Conservation (phyloP, 1,284 basidiomycete species). For the Leccinum olivaceoglutinosum region DNA sequence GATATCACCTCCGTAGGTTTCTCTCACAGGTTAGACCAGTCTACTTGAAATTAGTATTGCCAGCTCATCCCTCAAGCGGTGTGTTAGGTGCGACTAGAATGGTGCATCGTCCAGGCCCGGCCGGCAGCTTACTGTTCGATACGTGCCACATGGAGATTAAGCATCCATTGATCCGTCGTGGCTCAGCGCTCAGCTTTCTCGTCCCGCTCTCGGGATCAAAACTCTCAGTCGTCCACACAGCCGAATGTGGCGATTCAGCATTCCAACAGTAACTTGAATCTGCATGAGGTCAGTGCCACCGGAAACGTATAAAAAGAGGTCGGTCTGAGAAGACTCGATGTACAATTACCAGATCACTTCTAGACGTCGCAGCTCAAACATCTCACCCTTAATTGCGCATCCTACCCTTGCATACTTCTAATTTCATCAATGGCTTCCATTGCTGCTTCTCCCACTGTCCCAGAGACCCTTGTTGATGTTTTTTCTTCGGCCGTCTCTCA, state of each 20-base stretch:
- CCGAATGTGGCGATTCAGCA: background rate
- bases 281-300: background rate
- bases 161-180: constrained; percentile 5
- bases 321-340: background rate
- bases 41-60: background rate
- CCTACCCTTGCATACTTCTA: background rate
- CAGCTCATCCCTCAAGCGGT: background rate
- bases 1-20: background rate
- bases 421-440: constrained; percentile 13
- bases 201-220: background rate
- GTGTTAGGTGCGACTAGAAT: background rate
- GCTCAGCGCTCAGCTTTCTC: constrained; percentile 1
- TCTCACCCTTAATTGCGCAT: background rate
- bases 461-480: constrained; percentile 21
- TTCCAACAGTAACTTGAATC: background rate
- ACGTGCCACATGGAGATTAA: constrained; percentile 5
- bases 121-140: constrained; percentile 7
- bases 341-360: background rate
- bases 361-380: constrained; percentile 3
- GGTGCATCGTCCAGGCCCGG: background rate
- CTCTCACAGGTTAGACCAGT: background rate
- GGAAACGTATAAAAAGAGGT: background rate
- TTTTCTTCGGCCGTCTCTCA: constrained; percentile 16
- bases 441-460: constrained; percentile 5
- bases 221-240: background rate